phyloP scores from a whole-genome alignment of 2,329 filamentous ascomycete species.

The Calonectria crousiana region DNA sequence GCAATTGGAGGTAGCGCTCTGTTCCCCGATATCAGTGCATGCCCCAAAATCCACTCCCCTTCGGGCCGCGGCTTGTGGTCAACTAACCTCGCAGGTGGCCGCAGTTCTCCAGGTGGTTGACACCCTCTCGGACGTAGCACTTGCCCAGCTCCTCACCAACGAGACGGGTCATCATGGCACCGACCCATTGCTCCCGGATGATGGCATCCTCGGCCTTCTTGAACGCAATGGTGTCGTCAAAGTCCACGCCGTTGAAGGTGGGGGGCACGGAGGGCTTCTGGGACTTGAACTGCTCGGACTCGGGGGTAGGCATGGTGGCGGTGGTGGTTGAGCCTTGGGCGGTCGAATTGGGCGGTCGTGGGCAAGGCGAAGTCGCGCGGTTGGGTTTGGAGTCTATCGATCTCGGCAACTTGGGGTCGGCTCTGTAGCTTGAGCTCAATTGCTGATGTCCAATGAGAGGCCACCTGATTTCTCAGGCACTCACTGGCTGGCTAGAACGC shows the following conservation, averaged over 20 bases:
- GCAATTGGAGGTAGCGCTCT: constrained; percentile 84
- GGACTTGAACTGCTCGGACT: constrained; percentile 84
- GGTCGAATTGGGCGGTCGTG: constrained; percentile 26
- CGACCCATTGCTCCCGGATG: constrained; percentile 89
- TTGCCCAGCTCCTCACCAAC: constrained; percentile 87
- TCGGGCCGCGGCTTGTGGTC: constrained; percentile 3
- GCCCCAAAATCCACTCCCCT: constrained; percentile 13
- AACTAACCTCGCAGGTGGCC: constrained; percentile 82
- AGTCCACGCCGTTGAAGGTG: constrained; percentile 89
- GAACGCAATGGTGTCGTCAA: constrained; percentile 82
- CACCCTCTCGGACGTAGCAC: constrained; percentile 86
- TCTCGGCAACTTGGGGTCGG: constrained; percentile 40
- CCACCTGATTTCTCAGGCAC: constrained; percentile 49
- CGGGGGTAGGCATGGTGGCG: constrained; percentile 80
- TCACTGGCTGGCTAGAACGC: constrained; percentile 19
- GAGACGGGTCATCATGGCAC: constrained; percentile 87
- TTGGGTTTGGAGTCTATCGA: constrained; percentile 34
- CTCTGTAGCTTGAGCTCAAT: constrained; percentile 45
- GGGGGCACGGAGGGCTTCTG: constrained; percentile 86
- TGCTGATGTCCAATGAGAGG: constrained; percentile 40
- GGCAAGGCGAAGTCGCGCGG: constrained; percentile 32
- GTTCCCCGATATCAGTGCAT: constrained; percentile 32
- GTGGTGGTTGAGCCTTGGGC: constrained; percentile 28
- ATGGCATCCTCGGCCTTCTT: constrained; percentile 88
- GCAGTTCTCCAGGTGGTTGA: constrained; percentile 92